Percentiles rank a stretch among this genome's conserved stretches.
phyloP scores from a whole-genome alignment of 2,329 filamentous ascomycete species.

The Pseudogymnoascus pannorum region DNA sequence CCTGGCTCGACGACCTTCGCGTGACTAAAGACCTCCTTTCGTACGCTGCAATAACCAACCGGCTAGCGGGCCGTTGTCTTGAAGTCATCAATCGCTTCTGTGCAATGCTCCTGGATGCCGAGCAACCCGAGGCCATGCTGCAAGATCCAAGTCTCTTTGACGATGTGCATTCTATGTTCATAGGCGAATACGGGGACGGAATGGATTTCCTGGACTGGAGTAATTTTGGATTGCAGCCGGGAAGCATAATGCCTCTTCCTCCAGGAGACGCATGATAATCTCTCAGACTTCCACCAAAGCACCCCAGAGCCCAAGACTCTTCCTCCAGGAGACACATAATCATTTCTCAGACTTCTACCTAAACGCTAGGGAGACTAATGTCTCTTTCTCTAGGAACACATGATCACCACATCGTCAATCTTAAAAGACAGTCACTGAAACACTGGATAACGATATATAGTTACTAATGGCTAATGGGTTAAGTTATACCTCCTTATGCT shows the following conservation, averaged over 20 bases:
- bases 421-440: not conserved
- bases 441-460: not conserved
- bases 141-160: conserved; percentile 32
- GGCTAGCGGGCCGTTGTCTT: conserved; percentile 33
- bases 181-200: conserved; percentile 27
- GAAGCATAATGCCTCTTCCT: not conserved
- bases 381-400: no score
- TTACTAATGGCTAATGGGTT: not conserved
- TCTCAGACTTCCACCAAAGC: no score
- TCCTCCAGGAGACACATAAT: no score
- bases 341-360: no score
- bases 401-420: not conserved
- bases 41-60: conserved; percentile 32
- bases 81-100: conserved; percentile 34
- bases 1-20: conserved; percentile 26
- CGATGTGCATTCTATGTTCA: conserved; percentile 31
- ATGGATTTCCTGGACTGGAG: conserved; percentile 36
- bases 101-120: conserved; percentile 26
- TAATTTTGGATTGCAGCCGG: conserved; percentile 23
- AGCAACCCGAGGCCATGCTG: conserved; percentile 28
- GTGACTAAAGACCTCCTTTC: conserved; percentile 34
- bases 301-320: no score
- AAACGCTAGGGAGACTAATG: no score
- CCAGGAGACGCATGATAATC: not conserved
- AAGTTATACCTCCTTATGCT: conserved; percentile 10